These are phyloP conservation scores for Isatis tinctoria DNA, from an alignment of 345 rosid species.

Conservation along the genomic window DNA sequence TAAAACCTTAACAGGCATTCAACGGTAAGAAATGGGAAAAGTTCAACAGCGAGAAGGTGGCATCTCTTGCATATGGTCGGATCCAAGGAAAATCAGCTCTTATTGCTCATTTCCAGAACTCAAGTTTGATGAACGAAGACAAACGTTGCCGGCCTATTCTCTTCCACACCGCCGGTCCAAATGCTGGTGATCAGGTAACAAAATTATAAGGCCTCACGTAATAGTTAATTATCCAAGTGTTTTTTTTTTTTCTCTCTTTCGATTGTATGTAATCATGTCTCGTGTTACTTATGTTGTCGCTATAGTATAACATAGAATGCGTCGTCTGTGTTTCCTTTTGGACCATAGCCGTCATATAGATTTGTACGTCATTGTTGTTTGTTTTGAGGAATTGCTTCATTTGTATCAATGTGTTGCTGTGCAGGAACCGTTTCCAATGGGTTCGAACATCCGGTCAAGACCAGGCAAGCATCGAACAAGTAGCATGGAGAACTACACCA, in stretches of 20 bases:
- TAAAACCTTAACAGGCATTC: conserved; percentile 50
- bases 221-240: not conserved
- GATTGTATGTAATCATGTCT: not conserved
- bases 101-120: conserved; percentile 84
- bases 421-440: conserved; percentile 88
- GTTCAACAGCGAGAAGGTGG: conserved; percentile 88
- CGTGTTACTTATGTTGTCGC: not conserved
- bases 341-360: not conserved
- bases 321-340: not conserved
- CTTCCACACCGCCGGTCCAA: conserved; percentile 82
- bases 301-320: not conserved
- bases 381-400: not conserved
- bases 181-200: conserved; percentile 84
- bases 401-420: not conserved
- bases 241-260: not conserved
- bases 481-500: conserved; percentile 46
- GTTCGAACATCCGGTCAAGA: conserved; percentile 61
- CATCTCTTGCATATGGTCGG: conserved; percentile 79
- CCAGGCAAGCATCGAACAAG: conserved; percentile 61
- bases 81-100: conserved; percentile 87
- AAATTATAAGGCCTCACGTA: conserved; percentile 4
- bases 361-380: not conserved
- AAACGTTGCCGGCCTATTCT: conserved; percentile 87
- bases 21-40: conserved; percentile 92
- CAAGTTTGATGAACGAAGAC: conserved; percentile 93